phyloP scores from a whole-genome alignment of 2,329 filamentous ascomycete genomes.

The Elsinoe ampelina region DNA sequence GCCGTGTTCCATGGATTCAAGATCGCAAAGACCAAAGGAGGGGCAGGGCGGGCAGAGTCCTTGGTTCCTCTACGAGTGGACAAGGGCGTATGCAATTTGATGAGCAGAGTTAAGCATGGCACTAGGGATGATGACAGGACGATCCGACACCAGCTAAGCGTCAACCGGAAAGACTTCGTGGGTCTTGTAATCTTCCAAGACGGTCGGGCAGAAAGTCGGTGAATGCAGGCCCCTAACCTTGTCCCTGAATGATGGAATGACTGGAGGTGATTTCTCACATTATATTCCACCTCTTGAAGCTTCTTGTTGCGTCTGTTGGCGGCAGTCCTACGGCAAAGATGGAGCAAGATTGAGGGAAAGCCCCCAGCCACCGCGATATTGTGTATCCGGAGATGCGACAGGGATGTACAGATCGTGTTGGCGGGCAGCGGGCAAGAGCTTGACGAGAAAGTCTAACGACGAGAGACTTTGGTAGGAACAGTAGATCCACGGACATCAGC shows the following conservation, averaged over 20 bases:
- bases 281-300: neutral
- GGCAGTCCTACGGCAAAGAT: neutral
- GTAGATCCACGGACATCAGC: conserved; percentile 1
- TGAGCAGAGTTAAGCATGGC: neutral
- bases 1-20: neutral
- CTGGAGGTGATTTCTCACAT: neutral
- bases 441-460: neutral
- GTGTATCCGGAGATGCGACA: neutral
- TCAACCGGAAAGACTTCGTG: neutral
- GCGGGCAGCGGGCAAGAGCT: neutral
- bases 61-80: neutral
- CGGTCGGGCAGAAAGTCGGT: neutral
- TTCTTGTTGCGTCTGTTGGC: neutral
- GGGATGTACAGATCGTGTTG: neutral
- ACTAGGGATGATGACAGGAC: conserved; percentile 1
- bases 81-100: neutral
- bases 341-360: neutral
- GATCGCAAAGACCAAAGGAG: neutral
- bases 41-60: neutral
- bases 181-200: neutral
- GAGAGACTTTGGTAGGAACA: conserved; percentile 5
- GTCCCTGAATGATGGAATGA: neutral
- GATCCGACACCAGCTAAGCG: neutral
- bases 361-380: neutral
- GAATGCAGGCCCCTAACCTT: neutral